Base-by-base conservation (phyloP, 2,329 filamentous ascomycete genomes). In the Raffaelea albimanens region DNA sequence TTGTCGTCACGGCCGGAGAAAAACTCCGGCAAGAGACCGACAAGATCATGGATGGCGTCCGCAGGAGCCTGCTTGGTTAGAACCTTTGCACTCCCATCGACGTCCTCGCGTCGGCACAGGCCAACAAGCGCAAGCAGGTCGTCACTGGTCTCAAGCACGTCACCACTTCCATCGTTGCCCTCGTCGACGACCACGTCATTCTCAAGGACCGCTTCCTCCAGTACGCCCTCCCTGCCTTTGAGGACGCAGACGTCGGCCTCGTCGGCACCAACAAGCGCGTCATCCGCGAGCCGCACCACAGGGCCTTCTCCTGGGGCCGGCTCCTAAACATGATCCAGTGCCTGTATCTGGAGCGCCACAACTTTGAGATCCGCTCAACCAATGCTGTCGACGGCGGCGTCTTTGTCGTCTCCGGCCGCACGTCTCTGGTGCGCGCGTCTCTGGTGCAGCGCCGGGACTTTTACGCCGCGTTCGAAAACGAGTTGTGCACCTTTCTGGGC, bases 321-420 rank as follows among this genome's bases (percentile, higher is more conserved):
- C 60, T 72, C 45, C 69, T 68, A 59, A 80, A 82, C 59, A 70
- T 79, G 56, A 63, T 82, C 18, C 78, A 74, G 0, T 72, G 71
- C 25, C 59, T 70, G n/a, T 82, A 82, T 56, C 69, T 83, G 1
- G 70, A 76, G 53, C 73, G 78, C 0, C 76, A 81, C 59, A 82
- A 81, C 56, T 83, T 75, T 58, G 79, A 83, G 56, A 73, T 77
- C 45, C 68, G 72, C 1, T 66, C 75, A 0, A 73, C 73, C 7
- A 76, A 75, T 51, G 64, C 70, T 7, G 62, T 82, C 10, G 79
- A 83, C 48, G 76, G 76, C 9, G 76, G 75, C 10, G 67, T 79
- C 19, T 80, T 76, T 43, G 74, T 78, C 1, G 64, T 82, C 2
- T 80, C 74, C 0, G 75, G 75, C 1, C 52, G 77, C 5, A 81